Percentiles rank a stretch among this genome's conserved stretches.
Conservation (phyloP, 179 eudicot species). For the Carnegiea gigantea region DNA sequence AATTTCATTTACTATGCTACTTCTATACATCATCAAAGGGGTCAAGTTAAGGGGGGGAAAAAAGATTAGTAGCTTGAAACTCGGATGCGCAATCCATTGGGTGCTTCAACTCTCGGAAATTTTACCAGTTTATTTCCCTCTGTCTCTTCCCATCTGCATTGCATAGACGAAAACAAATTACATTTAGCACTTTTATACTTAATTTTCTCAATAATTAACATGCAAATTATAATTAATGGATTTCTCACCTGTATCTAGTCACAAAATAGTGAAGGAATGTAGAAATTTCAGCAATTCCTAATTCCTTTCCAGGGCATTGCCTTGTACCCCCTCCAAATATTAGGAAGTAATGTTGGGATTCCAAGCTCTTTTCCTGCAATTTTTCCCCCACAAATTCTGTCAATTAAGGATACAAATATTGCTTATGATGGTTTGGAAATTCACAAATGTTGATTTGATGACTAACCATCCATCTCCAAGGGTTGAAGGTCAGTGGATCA, state of each 20-base stretch:
- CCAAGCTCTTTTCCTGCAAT: constrained; percentile 63
- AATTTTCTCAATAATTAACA: background rate
- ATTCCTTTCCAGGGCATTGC: constrained; percentile 91
- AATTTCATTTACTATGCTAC: constrained; percentile 25
- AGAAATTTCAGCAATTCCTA: constrained; percentile 87
- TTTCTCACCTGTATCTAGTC: constrained; percentile 66
- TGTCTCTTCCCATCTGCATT: constrained; percentile 74
- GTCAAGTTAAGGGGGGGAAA: background rate
- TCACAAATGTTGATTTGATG: background rate
- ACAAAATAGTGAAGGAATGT: constrained; percentile 93
- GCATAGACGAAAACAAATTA: background rate
- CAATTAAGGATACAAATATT: background rate
- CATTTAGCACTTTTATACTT: background rate
- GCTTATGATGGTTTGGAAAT: background rate
- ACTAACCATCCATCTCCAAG: constrained; percentile 98
- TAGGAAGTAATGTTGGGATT: constrained; percentile 62
- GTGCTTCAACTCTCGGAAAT: constrained; percentile 91
- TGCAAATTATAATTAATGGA: background rate
- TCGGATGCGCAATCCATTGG: constrained; percentile 73
- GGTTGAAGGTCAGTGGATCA: constrained; percentile 76
- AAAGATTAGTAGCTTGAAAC: constrained; percentile 48
- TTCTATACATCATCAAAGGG: constrained; percentile 24
- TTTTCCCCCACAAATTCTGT: background rate
- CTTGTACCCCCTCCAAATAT: constrained; percentile 92
- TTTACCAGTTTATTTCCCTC: constrained; percentile 76